phyloP scores from a whole-genome alignment of 495 filamentous ascomycete genomes.

The Neurospora sp. region DNA sequence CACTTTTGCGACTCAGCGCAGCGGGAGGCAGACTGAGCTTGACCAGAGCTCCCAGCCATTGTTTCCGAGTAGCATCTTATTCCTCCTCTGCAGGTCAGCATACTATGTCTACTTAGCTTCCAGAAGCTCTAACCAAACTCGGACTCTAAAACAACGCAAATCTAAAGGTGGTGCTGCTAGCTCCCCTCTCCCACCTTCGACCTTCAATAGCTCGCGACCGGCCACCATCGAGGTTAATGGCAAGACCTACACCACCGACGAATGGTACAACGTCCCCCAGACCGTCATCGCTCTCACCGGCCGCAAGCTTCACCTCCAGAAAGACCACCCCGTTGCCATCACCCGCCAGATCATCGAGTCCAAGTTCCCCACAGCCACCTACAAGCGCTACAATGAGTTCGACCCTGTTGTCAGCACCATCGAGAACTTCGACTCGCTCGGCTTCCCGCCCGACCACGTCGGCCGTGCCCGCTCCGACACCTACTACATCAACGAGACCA shows the following conservation, averaged over 20 bases:
- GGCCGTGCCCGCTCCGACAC: constrained; percentile 84
- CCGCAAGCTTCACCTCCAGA: constrained; percentile 72
- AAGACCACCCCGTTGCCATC: constrained; percentile 81
- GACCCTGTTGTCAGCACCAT: constrained; percentile 75
- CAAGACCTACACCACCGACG: constrained; percentile 54
- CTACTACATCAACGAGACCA: constrained; percentile 84
- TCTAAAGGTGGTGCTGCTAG: neutral
- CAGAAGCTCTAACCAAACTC: neutral
- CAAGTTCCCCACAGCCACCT: constrained; percentile 64
- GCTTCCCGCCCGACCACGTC: constrained; percentile 82
- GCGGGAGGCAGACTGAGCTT: constrained; percentile 1
- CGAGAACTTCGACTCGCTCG: constrained; percentile 93
- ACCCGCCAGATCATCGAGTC: constrained; percentile 89
- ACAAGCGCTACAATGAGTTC: constrained; percentile 64
- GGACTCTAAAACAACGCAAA: neutral
- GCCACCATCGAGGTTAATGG: constrained; percentile 42
- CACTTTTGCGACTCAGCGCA: neutral
- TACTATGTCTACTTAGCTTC: neutral
- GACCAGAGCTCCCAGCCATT: neutral
- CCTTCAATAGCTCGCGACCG: neutral
- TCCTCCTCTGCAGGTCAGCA: neutral
- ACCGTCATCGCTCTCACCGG: constrained; percentile 63
- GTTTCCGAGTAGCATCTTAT: constrained; percentile 12
- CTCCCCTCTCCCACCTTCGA: neutral
- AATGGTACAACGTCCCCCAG: constrained; percentile 77